Conservation (phyloP, 1,139 yeast species). For the Yamadazyma triangularis region DNA sequence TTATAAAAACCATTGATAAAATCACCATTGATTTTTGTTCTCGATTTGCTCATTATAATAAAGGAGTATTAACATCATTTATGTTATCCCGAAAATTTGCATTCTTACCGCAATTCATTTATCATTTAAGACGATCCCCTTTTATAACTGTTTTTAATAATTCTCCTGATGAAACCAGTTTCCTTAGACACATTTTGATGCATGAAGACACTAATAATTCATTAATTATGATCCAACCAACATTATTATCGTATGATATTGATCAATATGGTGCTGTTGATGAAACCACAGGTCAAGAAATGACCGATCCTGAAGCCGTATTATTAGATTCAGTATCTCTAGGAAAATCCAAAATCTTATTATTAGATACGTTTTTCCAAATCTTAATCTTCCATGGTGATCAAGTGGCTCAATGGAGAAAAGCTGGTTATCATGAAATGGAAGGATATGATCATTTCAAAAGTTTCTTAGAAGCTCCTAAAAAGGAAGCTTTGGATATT, state of each 20-base stretch:
- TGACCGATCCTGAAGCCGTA: conserved; percentile 51
- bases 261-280: conserved; percentile 45
- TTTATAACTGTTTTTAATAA: conserved; percentile 68
- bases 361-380: conserved; percentile 74
- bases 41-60: conserved; percentile 81
- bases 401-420: conserved; percentile 66
- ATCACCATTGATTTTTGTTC: conserved; percentile 79
- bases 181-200: conserved; percentile 60
- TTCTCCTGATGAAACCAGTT: conserved; percentile 78
- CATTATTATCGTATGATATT: conserved; percentile 60
- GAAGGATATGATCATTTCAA: conserved; percentile 62
- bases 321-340: conserved; percentile 66
- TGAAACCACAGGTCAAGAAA: conserved; percentile 30
- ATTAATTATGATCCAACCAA: conserved; percentile 73
- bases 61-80: conserved; percentile 73
- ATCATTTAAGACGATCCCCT: conserved; percentile 67
- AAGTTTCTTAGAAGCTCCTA: conserved; percentile 60
- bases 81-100: conserved; percentile 75
- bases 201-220: conserved; percentile 66
- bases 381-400: conserved; percentile 67
- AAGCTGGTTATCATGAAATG: conserved; percentile 60
- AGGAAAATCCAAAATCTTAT: conserved; percentile 53
- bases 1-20: conserved; percentile 84
- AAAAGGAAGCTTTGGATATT: conserved; percentile 62
- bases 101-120: conserved; percentile 70